These are phyloP conservation scores for Phalaenopsis equestris DNA, from an alignment of 106 monocot genomes.

Conservation along the genomic window DNA sequence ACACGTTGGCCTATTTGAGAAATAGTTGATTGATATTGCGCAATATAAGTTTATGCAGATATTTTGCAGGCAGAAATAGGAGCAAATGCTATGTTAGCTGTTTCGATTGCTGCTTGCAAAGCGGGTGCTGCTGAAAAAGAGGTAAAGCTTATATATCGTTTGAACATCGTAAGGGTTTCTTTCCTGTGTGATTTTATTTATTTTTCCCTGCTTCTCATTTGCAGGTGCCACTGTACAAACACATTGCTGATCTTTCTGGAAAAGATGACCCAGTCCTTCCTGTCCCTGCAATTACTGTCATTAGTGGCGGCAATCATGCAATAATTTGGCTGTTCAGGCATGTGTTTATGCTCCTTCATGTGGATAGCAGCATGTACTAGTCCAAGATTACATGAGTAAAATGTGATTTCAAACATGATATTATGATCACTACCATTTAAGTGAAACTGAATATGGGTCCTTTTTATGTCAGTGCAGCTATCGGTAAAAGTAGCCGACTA, in stretches of 20 bases:
- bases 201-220: constrained; percentile 14
- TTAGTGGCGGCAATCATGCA: constrained; percentile 93
- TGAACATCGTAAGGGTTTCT: neutral
- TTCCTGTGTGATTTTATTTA: constrained; percentile 1
- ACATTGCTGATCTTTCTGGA: constrained; percentile 94
- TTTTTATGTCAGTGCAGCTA: too few species aligned
- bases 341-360: constrained; percentile 43
- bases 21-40: too few species aligned
- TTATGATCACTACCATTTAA: neutral
- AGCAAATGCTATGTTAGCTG: constrained; percentile 91
- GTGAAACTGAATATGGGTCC: neutral
- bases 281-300: constrained; percentile 75
- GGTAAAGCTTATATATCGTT: constrained; percentile 18
- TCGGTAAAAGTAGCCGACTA: too few species aligned
- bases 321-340: constrained; percentile 81
- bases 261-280: constrained; percentile 71
- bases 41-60: neutral
- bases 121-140: constrained; percentile 99
- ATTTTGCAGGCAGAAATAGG: constrained; percentile 71
- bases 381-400: neutral
- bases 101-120: constrained; percentile 98
- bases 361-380: constrained; percentile 14
- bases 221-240: constrained; percentile 80
- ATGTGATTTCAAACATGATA: neutral
- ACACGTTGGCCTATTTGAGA: neutral